Evolutionary conservation across 2,329 filamentous ascomycete species (phyloP), one percentile per base, ranked within the genome.

Genomic region (Alternaria sp.): DNA sequence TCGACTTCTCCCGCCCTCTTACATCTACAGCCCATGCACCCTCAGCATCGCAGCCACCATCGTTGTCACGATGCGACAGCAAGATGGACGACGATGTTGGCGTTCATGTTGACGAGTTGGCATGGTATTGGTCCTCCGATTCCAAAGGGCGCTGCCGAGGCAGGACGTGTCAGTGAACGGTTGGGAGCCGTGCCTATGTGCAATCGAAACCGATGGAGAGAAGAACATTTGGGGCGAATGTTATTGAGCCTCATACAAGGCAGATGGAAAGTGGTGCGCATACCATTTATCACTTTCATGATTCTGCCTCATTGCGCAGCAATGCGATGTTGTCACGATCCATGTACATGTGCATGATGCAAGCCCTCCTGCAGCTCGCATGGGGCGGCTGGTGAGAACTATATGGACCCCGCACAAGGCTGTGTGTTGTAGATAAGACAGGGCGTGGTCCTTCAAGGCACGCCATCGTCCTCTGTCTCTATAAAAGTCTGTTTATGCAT

Each of bases 1-100:
- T 80, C 1, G 71, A 72, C 51, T 80, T 80, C 53, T 68, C 66
- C 32, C 65, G 70, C 7, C 63, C 62, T 8, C 28, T 34, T 2
- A 38, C 44, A 5, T 24, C 46, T 24, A 4, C 9, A 7, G 30
- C 36, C 55, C 24, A 14, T 46, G 32, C 42, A 53, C 18, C 56
- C 22, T 46, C 42, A 46, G 22, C 28, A 34, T 36, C 44, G 16
- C 26, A 16, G 20, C 12, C 54, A 46, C 8, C 41, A 8, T 48
- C 30, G 18, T 28, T 58, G 48, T 22, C 42, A 41, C 46, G 53
- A 47, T 51, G 42, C 38, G 59, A 59, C 42, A 61, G 51, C 26
- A 56, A 55, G 32, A 61, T 59, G 38, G 61, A 59, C 3, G 39
- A 20, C n/a, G 46, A 24, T 12, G 46, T 22, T 22, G 32, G 36